Percentiles rank a stretch among this genome's conserved stretches.
phyloP scores from a whole-genome alignment of 805 yeast species.

The Pichia manshurica region DNA sequence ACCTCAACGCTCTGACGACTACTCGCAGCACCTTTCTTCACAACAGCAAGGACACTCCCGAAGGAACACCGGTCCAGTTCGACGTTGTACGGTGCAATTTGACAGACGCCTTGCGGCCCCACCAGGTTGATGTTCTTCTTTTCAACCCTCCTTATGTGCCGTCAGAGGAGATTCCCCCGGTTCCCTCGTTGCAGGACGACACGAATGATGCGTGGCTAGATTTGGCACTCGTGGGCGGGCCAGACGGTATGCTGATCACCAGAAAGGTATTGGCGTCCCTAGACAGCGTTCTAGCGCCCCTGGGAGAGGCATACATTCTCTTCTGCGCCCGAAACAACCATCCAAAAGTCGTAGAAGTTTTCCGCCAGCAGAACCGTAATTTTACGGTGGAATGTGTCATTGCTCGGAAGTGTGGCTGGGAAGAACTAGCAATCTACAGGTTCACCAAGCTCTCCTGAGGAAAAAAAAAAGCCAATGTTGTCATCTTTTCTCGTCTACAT shows the following conservation, averaged over 20 bases:
- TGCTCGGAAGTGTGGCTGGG: constrained; percentile 91
- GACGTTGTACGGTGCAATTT: constrained; percentile 56
- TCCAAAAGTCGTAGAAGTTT: constrained; percentile 42
- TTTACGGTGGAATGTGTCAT: constrained; percentile 56
- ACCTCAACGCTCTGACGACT: constrained; percentile 65
- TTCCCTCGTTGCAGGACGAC: constrained; percentile 41
- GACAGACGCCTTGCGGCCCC: constrained; percentile 40
- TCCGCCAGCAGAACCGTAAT: constrained; percentile 29
- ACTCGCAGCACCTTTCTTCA: constrained; percentile 36
- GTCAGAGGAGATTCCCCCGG: constrained; percentile 61
- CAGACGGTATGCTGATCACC: constrained; percentile 86
- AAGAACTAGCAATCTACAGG: constrained; percentile 70
- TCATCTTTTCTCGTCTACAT: no score
- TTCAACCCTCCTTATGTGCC: constrained; percentile 99
- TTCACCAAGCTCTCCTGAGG: constrained; percentile 32
- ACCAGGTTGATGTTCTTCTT: constrained; percentile 61
- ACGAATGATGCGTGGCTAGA: constrained; percentile 69
- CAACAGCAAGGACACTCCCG: constrained; percentile 14
- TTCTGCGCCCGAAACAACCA: constrained; percentile 93
- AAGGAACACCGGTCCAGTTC: constrained; percentile 21
- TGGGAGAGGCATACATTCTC: constrained; percentile 79
- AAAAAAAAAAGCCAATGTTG: no score
- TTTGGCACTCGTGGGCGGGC: constrained; percentile 84
- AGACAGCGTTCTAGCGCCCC: constrained; percentile 42
- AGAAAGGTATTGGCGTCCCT: constrained; percentile 52